phyloP scores from a whole-genome alignment of 2,329 filamentous ascomycete genomes.

The Alternaria ventricosa region DNA sequence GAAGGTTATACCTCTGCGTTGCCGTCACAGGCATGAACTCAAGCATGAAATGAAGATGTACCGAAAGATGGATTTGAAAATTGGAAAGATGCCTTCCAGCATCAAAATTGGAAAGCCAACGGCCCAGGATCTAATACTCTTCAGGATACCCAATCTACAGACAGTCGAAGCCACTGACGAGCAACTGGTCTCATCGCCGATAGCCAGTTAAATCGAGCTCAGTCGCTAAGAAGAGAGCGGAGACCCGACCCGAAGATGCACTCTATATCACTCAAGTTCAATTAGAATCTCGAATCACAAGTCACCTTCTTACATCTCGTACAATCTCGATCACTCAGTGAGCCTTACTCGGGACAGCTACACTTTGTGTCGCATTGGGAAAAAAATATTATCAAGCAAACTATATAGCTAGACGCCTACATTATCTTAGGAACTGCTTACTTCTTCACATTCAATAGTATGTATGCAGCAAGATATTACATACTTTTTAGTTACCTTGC shows the following conservation, averaged over 20 bases:
- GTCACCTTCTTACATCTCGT: not conserved
- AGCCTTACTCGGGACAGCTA: too few relatives aligned
- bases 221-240: not conserved
- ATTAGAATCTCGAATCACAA: too few relatives aligned
- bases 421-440: not conserved
- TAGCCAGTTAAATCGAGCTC: not conserved
- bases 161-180: not conserved
- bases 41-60: not conserved
- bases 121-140: not conserved
- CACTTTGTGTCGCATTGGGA: too few relatives aligned
- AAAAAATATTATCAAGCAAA: too few relatives aligned
- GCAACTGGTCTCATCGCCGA: not conserved
- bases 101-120: not conserved
- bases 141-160: not conserved
- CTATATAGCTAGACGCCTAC: not conserved
- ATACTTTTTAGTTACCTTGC: too few relatives aligned
- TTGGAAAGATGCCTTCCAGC: not conserved
- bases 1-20: not conserved
- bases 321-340: too few relatives aligned
- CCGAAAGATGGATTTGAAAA: not conserved
- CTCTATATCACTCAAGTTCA: too few relatives aligned
- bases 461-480: not conserved
- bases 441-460: not conserved
- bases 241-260: too few relatives aligned
- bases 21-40: not conserved